These are phyloP conservation scores for Pythium myriotylum DNA, from an alignment of 352 stramenopile species.

Conservation along the genomic window DNA sequence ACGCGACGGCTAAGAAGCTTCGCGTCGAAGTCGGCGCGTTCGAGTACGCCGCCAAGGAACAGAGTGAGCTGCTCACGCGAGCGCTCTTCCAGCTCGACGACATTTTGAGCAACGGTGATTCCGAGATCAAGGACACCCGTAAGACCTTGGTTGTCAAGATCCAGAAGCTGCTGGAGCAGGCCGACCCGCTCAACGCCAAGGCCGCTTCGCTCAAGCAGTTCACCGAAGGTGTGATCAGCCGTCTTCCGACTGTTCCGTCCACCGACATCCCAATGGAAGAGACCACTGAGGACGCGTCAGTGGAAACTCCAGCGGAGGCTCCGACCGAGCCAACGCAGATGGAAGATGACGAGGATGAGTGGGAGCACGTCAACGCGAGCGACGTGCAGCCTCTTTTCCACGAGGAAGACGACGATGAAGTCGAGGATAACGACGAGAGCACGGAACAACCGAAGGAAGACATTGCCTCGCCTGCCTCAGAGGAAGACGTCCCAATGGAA, in stretches of 20 bases:
- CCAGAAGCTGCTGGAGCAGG: slow-evolving; percentile 46
- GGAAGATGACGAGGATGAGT: slow-evolving; percentile 8
- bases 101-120: slow-evolving; percentile 62
- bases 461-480: neutral
- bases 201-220: slow-evolving; percentile 50
- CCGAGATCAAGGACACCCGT: slow-evolving; percentile 46
- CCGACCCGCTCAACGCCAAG: slow-evolving; percentile 48
- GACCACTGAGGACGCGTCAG: slow-evolving; percentile 16
- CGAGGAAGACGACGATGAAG: slow-evolving; percentile 29
- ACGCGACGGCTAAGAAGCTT: slow-evolving; percentile 38
- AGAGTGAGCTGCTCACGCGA: slow-evolving; percentile 62
- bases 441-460: slow-evolving; percentile 1
- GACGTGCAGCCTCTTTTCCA: slow-evolving; percentile 4
- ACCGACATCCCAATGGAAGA: slow-evolving; percentile 1
- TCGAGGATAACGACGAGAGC: slow-evolving; percentile 27
- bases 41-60: slow-evolving; percentile 60
- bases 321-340: neutral
- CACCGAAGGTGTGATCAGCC: slow-evolving; percentile 33
- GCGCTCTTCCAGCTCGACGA: slow-evolving; percentile 59
- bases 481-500: neutral
- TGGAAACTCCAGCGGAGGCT: too few species aligned
- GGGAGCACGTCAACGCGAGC: slow-evolving; percentile 5
- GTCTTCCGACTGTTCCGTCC: slow-evolving; percentile 10
- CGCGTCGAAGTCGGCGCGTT: slow-evolving; percentile 58
- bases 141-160: slow-evolving; percentile 58